Evolutionary conservation across 352 stramenopile species (phyloP).

Genomic region (Thraustochytrium aureum): DNA sequence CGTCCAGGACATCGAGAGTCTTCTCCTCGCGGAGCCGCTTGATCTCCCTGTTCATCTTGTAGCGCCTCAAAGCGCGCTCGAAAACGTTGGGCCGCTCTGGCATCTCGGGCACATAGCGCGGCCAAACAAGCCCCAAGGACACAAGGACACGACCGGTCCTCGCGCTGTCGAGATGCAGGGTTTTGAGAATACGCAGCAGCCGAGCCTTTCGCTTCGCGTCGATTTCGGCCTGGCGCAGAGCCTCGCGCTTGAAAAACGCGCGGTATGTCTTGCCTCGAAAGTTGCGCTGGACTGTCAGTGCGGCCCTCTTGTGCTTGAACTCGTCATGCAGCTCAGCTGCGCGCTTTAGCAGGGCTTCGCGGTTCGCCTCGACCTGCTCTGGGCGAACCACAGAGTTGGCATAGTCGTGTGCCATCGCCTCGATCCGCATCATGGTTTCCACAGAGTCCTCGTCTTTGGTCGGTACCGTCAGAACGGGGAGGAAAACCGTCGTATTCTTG

Average conservation of each 20-base stretch:
- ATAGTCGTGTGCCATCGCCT: background rate
- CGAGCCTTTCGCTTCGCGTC: background rate
- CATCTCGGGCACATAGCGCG: conserved; percentile 48
- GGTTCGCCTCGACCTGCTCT: conserved; percentile 17
- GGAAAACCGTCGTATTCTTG: conserved; percentile 3
- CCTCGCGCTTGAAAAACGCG: conserved; percentile 5
- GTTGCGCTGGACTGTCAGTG: conserved; percentile 24
- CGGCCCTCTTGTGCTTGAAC: background rate
- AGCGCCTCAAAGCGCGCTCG: background rate
- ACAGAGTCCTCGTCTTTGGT: conserved; percentile 22
- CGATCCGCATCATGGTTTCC: conserved; percentile 21
- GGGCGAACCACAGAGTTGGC: background rate
- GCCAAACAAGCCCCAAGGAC: conserved; percentile 38
- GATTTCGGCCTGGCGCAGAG: background rate
- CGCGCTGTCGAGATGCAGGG: conserved; percentile 30
- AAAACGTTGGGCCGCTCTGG: conserved; percentile 15
- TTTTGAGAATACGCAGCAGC: conserved; percentile 25
- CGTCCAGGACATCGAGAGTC: background rate
- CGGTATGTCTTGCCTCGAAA: conserved; percentile 32
- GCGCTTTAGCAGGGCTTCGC: background rate
- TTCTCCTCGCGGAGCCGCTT: background rate
- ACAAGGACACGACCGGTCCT: conserved; percentile 34
- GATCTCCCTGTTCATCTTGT: conserved; percentile 19
- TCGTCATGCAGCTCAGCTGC: background rate
- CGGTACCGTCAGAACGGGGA: conserved; percentile 19